Evolutionary conservation across 73 alveolate species (phyloP).

Genomic region (Urostyla sp.): DNA sequence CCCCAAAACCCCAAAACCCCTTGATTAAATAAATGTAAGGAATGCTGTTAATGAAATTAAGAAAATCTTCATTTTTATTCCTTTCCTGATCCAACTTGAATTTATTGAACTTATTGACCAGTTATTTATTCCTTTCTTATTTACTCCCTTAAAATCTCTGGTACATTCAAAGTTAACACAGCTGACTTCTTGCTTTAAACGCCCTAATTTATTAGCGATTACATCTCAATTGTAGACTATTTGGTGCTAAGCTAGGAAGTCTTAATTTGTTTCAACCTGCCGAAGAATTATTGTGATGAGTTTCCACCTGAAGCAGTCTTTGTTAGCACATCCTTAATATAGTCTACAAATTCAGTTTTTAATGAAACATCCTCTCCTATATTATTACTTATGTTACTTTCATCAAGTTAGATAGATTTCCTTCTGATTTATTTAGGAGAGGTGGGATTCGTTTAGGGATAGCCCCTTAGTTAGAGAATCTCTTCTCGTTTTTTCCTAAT

Average conservation of each 20-base stretch:
- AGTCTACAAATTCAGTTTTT: conserved; percentile 31
- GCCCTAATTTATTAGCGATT: no score
- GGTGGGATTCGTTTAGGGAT: not conserved
- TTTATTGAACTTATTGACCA: no score
- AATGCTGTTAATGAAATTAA: no score
- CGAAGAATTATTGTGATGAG: no score
- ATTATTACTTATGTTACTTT: not conserved
- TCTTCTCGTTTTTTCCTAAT: conserved; percentile 56
- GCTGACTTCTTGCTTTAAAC: conserved; percentile 35
- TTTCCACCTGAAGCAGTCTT: conserved; percentile 16
- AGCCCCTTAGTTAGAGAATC: conserved; percentile 19
- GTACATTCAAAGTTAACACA: conserved; percentile 21
- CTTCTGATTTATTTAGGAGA: not conserved
- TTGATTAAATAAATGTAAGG: no score
- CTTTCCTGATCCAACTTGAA: no score
- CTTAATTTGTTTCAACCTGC: no score
- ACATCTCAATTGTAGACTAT: no score
- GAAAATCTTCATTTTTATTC: no score
- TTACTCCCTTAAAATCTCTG: conserved; percentile 12
- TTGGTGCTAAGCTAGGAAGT: no score
- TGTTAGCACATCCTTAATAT: conserved; percentile 46
- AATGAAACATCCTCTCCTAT: not conserved
- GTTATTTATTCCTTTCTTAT: conserved; percentile 32
- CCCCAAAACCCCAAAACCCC: no score
- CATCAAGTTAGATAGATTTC: not conserved